Percentiles rank a stretch among this genome's conserved stretches.
Conservation (phyloP, 345 rosid genomes). For the Aquilaria yunnanensis region DNA sequence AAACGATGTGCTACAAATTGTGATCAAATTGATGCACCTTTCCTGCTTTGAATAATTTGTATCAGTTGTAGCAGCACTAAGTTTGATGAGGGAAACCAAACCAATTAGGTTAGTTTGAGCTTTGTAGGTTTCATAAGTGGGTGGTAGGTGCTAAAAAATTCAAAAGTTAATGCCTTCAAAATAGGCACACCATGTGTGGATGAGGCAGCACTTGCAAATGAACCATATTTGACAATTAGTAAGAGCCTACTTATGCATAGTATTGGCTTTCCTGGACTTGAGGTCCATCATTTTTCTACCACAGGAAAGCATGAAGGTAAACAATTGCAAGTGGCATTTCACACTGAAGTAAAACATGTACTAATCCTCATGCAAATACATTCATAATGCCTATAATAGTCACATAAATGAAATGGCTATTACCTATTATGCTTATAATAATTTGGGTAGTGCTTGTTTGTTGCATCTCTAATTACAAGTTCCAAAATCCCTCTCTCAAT, state of each 20-base stretch:
- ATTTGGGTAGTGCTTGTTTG: conserved; percentile 58
- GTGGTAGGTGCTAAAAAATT: neutral
- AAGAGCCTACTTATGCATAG: conserved; percentile 50
- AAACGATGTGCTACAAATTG: conserved; percentile 19
- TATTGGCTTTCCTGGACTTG: conserved; percentile 77
- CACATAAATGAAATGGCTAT: neutral
- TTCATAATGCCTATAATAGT: too few relatives aligned
- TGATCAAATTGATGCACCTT: conserved; percentile 27
- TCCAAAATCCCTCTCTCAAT: conserved; percentile 68
- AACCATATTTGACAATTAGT: conserved; percentile 68
- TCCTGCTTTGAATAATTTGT: conserved; percentile 29
- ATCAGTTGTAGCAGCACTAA: conserved; percentile 14
- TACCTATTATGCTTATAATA: conserved; percentile 15
- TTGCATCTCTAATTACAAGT: conserved; percentile 84
- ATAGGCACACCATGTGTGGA: conserved; percentile 48
- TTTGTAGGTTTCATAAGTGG: neutral
- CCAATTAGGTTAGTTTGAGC: neutral
- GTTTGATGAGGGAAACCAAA: neutral
- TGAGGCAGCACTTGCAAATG: conserved; percentile 60
- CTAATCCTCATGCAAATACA: too few relatives aligned
- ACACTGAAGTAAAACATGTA: too few relatives aligned
- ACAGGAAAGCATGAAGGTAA: conserved; percentile 12
- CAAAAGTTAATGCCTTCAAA: neutral
- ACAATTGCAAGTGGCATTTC: too few relatives aligned
- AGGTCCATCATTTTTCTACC: conserved; percentile 63